phyloP scores from a whole-genome alignment of 352 stramenopile genomes.

The Phytopythium litorale region DNA sequence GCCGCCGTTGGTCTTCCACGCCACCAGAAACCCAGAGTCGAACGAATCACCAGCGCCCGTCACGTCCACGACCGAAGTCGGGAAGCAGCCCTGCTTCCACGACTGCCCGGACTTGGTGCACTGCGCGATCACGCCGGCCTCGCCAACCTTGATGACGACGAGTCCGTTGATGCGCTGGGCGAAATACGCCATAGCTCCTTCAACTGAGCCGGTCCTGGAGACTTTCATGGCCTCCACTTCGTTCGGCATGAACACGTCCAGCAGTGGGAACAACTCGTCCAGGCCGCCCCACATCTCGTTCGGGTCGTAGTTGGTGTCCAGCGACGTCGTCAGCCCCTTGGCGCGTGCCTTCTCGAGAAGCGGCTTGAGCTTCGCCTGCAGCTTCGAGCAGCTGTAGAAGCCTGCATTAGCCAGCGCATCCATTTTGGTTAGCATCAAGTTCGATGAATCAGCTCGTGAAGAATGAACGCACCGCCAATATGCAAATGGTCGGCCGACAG shows the following conservation, averaged over 20 bases:
- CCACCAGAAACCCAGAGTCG: conserved; percentile 72
- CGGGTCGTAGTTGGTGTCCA: conserved; percentile 85
- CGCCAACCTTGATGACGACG: conserved; percentile 70
- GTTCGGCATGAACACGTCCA: conserved; percentile 84
- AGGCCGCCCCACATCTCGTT: conserved; percentile 62
- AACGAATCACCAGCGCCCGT: conserved; percentile 85
- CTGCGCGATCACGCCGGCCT: conserved; percentile 49
- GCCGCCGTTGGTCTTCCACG: conserved; percentile 50
- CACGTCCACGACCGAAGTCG: conserved; percentile 62
- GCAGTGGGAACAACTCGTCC: conserved; percentile 52
- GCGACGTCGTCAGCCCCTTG: conserved; percentile 66
- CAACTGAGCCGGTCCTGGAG: conserved; percentile 34
- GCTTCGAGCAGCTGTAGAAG: conserved; percentile 72
- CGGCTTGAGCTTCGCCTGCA: conserved; percentile 55
- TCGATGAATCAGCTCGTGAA: background rate
- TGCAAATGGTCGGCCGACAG: conserved; percentile 63
- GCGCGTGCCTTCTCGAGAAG: conserved; percentile 51
- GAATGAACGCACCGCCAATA: conserved; percentile 46
- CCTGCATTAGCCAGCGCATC: conserved; percentile 14
- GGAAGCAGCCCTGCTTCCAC: conserved; percentile 51
- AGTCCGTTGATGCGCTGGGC: conserved; percentile 31
- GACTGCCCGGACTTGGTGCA: conserved; percentile 33
- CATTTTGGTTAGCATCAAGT: conserved; percentile 1
- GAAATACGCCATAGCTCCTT: conserved; percentile 57
- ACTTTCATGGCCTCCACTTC: conserved; percentile 79